Conservation (phyloP, 495 filamentous ascomycete genomes). For the Aspergillus cristatus region DNA sequence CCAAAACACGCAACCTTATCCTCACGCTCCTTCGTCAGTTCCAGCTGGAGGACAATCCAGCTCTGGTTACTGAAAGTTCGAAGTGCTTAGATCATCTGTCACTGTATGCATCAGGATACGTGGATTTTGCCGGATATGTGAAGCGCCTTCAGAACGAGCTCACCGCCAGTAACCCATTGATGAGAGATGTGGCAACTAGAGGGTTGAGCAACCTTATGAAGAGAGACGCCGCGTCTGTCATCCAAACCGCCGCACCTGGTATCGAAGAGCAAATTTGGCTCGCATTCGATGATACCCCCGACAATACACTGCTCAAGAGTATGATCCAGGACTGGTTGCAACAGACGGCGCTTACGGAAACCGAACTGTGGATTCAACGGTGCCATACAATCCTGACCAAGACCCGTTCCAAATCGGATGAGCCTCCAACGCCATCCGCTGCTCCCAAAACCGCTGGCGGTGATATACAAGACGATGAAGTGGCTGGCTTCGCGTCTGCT, state of each 20-base stretch:
- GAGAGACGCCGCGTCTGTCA: constrained; percentile 69
- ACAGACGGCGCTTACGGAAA: constrained; percentile 71
- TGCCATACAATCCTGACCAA: constrained; percentile 86
- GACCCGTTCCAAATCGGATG: constrained; percentile 54
- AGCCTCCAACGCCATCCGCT: constrained; percentile 35
- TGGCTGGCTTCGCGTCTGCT: constrained; percentile 81
- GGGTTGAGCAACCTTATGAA: constrained; percentile 94
- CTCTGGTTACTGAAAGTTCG: constrained; percentile 68
- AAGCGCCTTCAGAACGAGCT: constrained; percentile 70
- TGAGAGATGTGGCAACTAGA: constrained; percentile 75
- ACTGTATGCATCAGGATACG: constrained; percentile 78
- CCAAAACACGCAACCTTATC: constrained; percentile 85
- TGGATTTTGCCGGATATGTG: constrained; percentile 77
- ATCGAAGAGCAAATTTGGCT: constrained; percentile 92
- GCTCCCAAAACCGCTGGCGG: constrained; percentile 44
- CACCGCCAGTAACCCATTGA: constrained; percentile 51
- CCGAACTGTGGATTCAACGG: constrained; percentile 73
- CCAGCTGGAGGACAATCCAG: constrained; percentile 62
- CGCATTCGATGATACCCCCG: constrained; percentile 65
- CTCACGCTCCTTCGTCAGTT: constrained; percentile 79
- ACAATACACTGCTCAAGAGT: constrained; percentile 65
- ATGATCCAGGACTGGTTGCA: constrained; percentile 86
- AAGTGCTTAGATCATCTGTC: constrained; percentile 85
- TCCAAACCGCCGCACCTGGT: constrained; percentile 59
- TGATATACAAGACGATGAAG: constrained; percentile 91